Conservation (phyloP, 2,329 filamentous ascomycete genomes). For the Colletotrichum tabaci region DNA sequence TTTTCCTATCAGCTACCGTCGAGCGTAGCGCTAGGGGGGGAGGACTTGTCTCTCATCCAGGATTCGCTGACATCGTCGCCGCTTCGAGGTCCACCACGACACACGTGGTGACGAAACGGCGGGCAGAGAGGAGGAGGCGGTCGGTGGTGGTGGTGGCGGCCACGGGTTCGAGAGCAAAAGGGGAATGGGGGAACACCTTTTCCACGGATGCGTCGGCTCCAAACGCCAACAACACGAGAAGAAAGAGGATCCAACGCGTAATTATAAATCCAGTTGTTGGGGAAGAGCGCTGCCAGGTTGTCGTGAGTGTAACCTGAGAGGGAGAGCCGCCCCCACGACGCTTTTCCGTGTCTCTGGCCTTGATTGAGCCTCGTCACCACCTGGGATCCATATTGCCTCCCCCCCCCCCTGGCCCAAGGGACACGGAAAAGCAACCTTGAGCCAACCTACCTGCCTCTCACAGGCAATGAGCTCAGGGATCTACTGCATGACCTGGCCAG, state of each 20-base stretch:
- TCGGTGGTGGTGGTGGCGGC: no score
- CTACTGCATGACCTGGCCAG: neutral
- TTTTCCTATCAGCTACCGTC: conserved; percentile 17
- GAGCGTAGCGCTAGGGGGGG: neutral
- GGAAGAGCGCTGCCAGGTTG: neutral
- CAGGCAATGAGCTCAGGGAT: neutral
- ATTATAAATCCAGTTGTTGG: conserved; percentile 31
- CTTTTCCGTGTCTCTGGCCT: conserved; percentile 27
- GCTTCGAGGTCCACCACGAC: neutral
- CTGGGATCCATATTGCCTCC: no score
- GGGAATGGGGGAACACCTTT: conserved; percentile 2
- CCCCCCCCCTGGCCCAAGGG: neutral
- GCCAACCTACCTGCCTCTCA: conserved; percentile 4
- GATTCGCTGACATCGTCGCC: neutral
- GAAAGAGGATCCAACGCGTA: conserved; percentile 5
- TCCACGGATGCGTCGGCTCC: conserved; percentile 33
- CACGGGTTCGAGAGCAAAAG: neutral
- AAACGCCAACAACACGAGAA: neutral
- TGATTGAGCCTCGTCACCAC: conserved; percentile 11
- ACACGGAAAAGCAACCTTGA: conserved; percentile 3
- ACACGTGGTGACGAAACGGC: conserved; percentile 12
- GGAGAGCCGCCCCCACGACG: neutral
- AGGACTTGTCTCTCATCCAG: neutral
- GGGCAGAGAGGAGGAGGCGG: neutral
- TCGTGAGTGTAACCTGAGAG: neutral